phyloP scores from a whole-genome alignment of 805 yeast genomes.

The Schwanniomyces yamadae region DNA sequence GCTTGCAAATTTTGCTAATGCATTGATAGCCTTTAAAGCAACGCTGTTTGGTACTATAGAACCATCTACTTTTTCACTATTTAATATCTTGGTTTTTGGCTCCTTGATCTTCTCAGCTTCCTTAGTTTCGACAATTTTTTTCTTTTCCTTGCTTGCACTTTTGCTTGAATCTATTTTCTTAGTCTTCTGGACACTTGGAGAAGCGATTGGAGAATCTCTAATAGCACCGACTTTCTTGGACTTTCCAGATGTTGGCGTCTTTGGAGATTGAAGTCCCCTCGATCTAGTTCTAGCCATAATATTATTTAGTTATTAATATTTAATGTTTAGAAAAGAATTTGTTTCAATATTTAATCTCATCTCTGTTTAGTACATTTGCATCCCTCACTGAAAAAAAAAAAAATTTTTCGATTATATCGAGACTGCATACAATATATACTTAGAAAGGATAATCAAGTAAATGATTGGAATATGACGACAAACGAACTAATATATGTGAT shows the following conservation, averaged over 20 bases:
- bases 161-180: constrained; percentile 12
- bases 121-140: constrained; percentile 9
- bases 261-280: constrained; percentile 23
- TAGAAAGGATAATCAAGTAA: no score
- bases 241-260: constrained; percentile 24
- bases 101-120: constrained; percentile 3
- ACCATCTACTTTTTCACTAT: no score
- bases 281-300: constrained; percentile 36
- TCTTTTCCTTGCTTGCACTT: constrained; percentile 6
- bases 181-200: constrained; percentile 22
- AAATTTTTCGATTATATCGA: neutral
- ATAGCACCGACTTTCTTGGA: constrained; percentile 19
- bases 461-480: no score
- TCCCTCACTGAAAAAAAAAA: constrained; percentile 4
- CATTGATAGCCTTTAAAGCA: constrained; percentile 53
- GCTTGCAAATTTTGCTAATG: constrained; percentile 60
- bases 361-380: constrained; percentile 8
- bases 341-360: constrained; percentile 13
- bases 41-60: constrained; percentile 22
- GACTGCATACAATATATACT: constrained; percentile 3
- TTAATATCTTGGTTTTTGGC: no score
- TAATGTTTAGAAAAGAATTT: neutral
- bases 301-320: constrained; percentile 1
- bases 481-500: no score
- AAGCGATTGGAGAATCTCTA: constrained; percentile 19